A percentile compares a stretch with the other conserved stretches of the same genome.
Conservation (phyloP, 495 filamentous ascomycete genomes). For the Cercophora scortea region DNA sequence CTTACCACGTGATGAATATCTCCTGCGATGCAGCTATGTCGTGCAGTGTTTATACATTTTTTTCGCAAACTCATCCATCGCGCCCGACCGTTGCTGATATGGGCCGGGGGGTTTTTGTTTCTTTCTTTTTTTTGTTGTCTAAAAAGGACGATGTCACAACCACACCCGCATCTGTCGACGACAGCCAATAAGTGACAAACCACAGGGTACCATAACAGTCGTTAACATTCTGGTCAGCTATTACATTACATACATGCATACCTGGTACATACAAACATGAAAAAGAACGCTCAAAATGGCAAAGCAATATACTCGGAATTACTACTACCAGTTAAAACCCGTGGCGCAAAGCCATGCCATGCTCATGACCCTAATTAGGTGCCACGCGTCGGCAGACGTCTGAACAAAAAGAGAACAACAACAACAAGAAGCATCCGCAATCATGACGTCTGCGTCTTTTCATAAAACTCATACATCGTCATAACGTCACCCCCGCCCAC, state of each 20-base stretch:
- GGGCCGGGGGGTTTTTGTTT: no score
- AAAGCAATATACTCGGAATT: background rate
- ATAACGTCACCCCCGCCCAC: background rate
- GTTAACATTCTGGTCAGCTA: background rate
- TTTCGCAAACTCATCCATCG: no score
- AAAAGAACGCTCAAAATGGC: background rate
- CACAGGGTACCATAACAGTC: no score
- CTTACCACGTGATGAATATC: conserved; percentile 22
- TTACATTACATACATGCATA: background rate
- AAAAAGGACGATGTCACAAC: no score
- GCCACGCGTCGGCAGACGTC: no score
- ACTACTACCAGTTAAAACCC: background rate
- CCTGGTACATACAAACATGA: background rate
- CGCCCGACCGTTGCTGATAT: no score
- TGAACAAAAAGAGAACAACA: background rate
- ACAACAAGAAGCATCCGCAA: background rate
- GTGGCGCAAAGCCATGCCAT: background rate
- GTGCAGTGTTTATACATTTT: conserved; percentile 24
- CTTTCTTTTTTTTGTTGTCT: no score
- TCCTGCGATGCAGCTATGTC: conserved; percentile 32
- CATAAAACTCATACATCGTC: background rate
- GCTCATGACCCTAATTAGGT: no score
- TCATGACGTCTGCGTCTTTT: background rate
- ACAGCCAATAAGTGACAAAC: no score
- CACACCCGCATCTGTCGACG: no score